phyloP scores from a whole-genome alignment of 2,329 filamentous ascomycete genomes.

The Xylaria polymorpha region DNA sequence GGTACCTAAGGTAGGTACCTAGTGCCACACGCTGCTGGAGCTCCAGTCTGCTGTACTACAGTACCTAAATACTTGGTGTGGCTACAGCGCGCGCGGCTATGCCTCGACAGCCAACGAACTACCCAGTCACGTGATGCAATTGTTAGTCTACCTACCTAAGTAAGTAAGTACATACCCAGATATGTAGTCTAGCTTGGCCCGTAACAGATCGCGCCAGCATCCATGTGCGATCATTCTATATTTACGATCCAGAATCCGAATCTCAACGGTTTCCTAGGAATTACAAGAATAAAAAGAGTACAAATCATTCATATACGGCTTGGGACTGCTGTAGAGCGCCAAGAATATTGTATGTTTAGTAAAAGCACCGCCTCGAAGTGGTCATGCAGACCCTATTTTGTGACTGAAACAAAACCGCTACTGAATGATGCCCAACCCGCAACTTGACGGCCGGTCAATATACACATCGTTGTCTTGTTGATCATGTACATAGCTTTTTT shows the following conservation, averaged over 20 bases:
- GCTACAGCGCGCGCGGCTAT: background rate
- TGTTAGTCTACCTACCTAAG: background rate
- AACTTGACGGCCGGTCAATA: constrained; percentile 19
- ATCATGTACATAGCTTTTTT: constrained; percentile 12
- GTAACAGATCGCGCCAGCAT: background rate
- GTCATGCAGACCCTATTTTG: constrained; percentile 37
- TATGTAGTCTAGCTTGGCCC: background rate
- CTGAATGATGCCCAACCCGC: constrained; percentile 20
- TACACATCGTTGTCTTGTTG: constrained; percentile 23
- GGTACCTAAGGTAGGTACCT: too few species aligned
- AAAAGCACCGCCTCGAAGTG: background rate
- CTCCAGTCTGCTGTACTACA: background rate
- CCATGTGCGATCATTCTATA: background rate
- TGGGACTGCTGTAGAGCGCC: background rate
- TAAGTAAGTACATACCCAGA: too few species aligned
- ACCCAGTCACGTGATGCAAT: constrained; percentile 8
- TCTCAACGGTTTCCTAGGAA: background rate
- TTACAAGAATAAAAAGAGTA: background rate
- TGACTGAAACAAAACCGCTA: constrained; percentile 28
- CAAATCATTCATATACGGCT: background rate
- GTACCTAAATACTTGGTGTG: background rate
- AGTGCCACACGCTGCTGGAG: constrained; percentile 1
- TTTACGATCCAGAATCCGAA: background rate
- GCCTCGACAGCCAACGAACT: background rate
- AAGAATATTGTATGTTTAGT: background rate